These are phyloP conservation scores for Oryza officinalis DNA, from an alignment of 176 grass and related monocot species.

Conservation along the genomic window DNA sequence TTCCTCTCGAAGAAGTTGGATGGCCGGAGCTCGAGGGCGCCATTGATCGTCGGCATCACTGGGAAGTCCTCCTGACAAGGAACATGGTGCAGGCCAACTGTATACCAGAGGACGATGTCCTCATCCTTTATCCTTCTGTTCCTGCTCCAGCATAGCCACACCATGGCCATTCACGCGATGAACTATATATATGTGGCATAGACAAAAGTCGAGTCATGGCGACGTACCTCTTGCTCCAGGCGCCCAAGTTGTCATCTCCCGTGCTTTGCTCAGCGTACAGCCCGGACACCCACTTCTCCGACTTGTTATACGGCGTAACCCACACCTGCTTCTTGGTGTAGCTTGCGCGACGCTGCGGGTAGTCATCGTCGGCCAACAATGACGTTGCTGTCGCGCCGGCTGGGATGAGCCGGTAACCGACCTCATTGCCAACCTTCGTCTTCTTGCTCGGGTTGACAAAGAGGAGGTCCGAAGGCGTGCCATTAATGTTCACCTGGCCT, in stretches of 20 bases:
- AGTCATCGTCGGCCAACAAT: slow-evolving; percentile 69
- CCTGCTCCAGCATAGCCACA: background rate
- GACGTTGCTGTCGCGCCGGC: slow-evolving; percentile 49
- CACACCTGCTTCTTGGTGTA: slow-evolving; percentile 76
- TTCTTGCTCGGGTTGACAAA: slow-evolving; percentile 66
- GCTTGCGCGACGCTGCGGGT: slow-evolving; percentile 57
- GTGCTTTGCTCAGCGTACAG: slow-evolving; percentile 71
- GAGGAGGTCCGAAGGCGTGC: slow-evolving; percentile 1
- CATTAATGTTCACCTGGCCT: slow-evolving; percentile 40
- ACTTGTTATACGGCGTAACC: slow-evolving; percentile 68
- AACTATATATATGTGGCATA: too few species aligned
- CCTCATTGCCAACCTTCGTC: slow-evolving; percentile 56
- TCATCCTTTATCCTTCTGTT: slow-evolving; percentile 43
- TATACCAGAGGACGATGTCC: slow-evolving; percentile 90
- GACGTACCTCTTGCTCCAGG: slow-evolving; percentile 40
- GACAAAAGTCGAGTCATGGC: too few species aligned
- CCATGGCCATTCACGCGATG: too few species aligned
- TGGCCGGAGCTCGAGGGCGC: slow-evolving; percentile 73
- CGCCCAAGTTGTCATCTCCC: slow-evolving; percentile 58
- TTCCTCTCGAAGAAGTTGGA: slow-evolving; percentile 90
- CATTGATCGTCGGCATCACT: slow-evolving; percentile 63
- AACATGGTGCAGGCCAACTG: slow-evolving; percentile 68
- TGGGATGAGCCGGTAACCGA: slow-evolving; percentile 58
- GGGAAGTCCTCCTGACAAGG: slow-evolving; percentile 92
- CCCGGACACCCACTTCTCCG: slow-evolving; percentile 77